Percentiles rank a stretch among this genome's conserved stretches.
Conservation (phyloP, 163 green algal genomes). For the Scenedesmus sp. region DNA sequence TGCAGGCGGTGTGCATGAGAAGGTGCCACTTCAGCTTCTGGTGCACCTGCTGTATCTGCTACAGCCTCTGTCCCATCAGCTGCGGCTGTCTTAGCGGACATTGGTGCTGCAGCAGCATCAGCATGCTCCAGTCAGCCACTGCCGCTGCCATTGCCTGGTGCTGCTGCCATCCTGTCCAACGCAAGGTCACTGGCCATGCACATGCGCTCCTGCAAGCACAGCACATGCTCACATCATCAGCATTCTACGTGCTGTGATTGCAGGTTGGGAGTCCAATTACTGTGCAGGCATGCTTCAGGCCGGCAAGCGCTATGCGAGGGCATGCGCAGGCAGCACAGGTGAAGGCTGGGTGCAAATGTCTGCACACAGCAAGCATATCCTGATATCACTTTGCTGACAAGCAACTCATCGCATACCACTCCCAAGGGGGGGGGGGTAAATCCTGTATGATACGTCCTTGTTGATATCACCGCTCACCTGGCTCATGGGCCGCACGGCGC, state of each 20-base stretch:
- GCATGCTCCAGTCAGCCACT: background rate
- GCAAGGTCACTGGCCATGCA: background rate
- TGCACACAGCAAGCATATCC: background rate
- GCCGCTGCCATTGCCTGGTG: background rate
- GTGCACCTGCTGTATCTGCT: background rate
- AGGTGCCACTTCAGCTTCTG: background rate
- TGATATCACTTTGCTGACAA: background rate
- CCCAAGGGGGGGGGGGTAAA: too few species aligned
- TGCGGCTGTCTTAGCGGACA: background rate
- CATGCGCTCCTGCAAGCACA: conserved; percentile 24
- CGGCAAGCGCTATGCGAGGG: background rate
- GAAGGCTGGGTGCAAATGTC: background rate
- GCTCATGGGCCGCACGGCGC: background rate
- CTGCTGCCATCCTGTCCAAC: background rate
- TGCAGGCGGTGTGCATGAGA: too few species aligned
- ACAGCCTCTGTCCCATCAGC: background rate
- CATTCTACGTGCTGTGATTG: background rate
- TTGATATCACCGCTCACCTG: background rate
- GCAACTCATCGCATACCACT: background rate
- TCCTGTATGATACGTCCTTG: too few species aligned
- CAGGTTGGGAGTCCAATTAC: too few species aligned
- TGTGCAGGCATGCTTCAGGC: background rate
- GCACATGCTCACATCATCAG: background rate
- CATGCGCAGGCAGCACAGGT: background rate
- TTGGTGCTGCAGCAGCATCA: conserved; percentile 16